Conservation (phyloP, 2,329 filamentous ascomycete species). For the Ophiosphaerella korrae region DNA sequence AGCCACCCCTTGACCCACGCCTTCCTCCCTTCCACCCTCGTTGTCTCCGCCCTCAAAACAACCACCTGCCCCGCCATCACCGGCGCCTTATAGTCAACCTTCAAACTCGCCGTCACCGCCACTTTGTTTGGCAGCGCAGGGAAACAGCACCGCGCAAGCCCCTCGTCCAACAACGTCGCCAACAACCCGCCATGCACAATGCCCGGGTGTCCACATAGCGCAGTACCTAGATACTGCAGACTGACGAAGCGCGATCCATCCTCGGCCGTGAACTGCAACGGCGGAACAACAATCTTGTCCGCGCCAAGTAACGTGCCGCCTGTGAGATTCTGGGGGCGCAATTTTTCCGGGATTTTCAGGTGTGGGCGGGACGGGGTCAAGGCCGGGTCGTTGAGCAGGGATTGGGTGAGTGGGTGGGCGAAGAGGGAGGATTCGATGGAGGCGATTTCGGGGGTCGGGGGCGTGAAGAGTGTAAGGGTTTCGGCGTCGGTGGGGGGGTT, state of each 20-base stretch:
- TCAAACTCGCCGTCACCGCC: conserved; percentile 84
- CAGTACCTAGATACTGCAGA: conserved; percentile 76
- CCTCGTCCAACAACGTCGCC: conserved; percentile 92
- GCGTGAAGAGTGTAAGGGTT: conserved; percentile 69
- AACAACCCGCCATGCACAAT: conserved; percentile 90
- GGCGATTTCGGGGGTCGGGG: conserved; percentile 55
- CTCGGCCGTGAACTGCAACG: conserved; percentile 68
- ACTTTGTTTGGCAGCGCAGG: conserved; percentile 84
- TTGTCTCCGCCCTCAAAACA: conserved; percentile 78
- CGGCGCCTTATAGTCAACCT: conserved; percentile 80
- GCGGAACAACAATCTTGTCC: conserved; percentile 78
- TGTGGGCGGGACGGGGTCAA: conserved; percentile 82
- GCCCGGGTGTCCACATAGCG: conserved; percentile 86
- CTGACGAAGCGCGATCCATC: conserved; percentile 64
- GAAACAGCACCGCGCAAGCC: conserved; percentile 86
- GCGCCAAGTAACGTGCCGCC: conserved; percentile 77
- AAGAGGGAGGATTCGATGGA: conserved; percentile 76
- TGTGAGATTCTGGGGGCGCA: conserved; percentile 78
- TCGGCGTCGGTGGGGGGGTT: conserved; percentile 72
- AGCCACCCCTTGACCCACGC: conserved; percentile 90
- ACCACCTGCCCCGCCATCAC: conserved; percentile 76
- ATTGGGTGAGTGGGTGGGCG: conserved; percentile 73
- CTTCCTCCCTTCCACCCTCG: conserved; percentile 88
- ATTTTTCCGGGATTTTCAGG: conserved; percentile 76
- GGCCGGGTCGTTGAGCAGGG: conserved; percentile 68